Base-by-base conservation (phyloP, 331 rosid species). In the Acacia concinna region DNA sequence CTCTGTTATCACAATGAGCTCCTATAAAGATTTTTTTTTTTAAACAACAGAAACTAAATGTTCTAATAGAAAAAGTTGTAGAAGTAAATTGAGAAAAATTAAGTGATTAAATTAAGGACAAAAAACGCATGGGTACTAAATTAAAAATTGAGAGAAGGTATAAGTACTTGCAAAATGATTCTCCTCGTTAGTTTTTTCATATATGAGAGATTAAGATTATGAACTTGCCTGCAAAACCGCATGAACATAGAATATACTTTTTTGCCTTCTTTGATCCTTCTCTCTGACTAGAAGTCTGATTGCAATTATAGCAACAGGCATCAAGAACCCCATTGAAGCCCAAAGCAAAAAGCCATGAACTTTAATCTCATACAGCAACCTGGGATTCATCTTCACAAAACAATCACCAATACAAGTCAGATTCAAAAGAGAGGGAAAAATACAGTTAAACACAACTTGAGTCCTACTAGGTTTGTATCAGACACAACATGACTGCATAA, bases 321-420 rank as follows among this genome's bases (percentile, higher is more conserved):
- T 91, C 85, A 94, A 86, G 88, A 94, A 88, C 76, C 98, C 98
- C 95, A 94, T 86, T 82, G 98, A 91, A 79, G 91, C 89, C 98
- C 97, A 92, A 2, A 92, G 81, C 30, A 94, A 91, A 88, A 94
- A 94, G 3, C 98, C 98, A 77, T 94, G 98, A 18, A 90, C 78
- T 73, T 84, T 86, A 56, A 94, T 85, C 74, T 94, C 88, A 52
- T 82, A 81, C 76, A 59, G 40, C 68, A 94, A 86, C 47, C 86
- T 91, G 31, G 84, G 81, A 83, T 59, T 89, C 87, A 85, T 83
- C 91, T 92, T 30, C 67, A 71, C 30, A 76, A 40, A 66, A 66
- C 44, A 64, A 34, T 18, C 1, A 34, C 70, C 70, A 18, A 32
- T 6, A 34, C 1, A 34, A 34, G 44, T 64, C 18, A 64, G 43